Conservation (phyloP, 2,329 filamentous ascomycete species). For the Exophiala oligosperma region DNA sequence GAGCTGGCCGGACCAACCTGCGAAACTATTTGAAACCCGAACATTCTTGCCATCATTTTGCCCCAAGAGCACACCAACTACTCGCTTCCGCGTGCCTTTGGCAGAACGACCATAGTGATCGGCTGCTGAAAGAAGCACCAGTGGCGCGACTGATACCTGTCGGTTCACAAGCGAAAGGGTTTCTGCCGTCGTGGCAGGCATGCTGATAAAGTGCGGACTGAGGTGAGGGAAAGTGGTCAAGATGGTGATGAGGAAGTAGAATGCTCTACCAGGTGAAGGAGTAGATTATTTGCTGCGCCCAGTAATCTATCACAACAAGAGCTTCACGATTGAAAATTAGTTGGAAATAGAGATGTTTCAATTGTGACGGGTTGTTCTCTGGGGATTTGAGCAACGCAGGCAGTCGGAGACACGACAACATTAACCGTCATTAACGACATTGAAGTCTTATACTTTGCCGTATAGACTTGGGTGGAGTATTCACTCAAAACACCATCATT, state of each 20-base stretch:
- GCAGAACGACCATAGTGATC: slow-evolving; percentile 96
- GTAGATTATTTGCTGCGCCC: not conserved
- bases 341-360: no score
- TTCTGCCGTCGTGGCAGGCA: slow-evolving; percentile 96
- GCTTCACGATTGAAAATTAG: not conserved
- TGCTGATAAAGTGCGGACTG: slow-evolving; percentile 47
- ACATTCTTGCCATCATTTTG: slow-evolving; percentile 97
- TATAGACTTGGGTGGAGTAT: no score
- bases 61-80: slow-evolving; percentile 90
- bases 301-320: not conserved
- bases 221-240: not conserved
- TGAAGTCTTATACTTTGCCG: not conserved
- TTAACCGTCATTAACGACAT: not conserved
- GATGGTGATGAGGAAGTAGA: not conserved
- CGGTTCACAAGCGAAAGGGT: slow-evolving; percentile 91
- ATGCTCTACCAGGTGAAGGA: no score
- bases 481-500: not conserved
- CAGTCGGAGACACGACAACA: not conserved
- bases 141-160: slow-evolving; percentile 93
- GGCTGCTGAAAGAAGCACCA: slow-evolving; percentile 95
- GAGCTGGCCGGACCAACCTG: slow-evolving; percentile 61
- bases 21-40: slow-evolving; percentile 97
- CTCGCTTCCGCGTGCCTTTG: slow-evolving; percentile 83
- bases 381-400: not conserved
- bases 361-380: no score